phyloP scores from a whole-genome alignment of 2,329 filamentous ascomycete species.

The Fusarium zealandicum region DNA sequence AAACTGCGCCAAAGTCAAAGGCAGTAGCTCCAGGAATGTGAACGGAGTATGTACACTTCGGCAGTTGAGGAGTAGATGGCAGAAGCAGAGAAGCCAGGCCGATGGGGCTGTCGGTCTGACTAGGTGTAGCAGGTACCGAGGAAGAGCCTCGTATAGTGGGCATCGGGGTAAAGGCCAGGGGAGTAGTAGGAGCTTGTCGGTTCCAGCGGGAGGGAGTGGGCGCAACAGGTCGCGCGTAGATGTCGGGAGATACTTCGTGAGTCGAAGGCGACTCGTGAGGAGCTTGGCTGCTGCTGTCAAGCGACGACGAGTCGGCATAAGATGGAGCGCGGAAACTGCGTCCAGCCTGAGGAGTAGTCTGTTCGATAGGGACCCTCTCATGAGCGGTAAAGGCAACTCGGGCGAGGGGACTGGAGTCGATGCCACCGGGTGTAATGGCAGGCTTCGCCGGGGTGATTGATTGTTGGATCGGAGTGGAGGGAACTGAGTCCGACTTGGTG shows the following conservation, averaged over 20 bases:
- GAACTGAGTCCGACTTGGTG: constrained; percentile 40
- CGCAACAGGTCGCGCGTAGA: constrained; percentile 37
- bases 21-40: constrained; percentile 14
- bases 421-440: constrained; percentile 12
- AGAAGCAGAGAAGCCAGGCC: constrained; percentile 29
- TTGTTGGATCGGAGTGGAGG: constrained; percentile 39
- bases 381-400: background rate
- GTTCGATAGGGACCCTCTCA: constrained; percentile 1
- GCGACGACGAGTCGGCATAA: constrained; percentile 28
- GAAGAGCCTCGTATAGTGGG: background rate
- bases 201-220: constrained; percentile 43
- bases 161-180: constrained; percentile 27
- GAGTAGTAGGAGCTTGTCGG: constrained; percentile 35
- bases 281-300: constrained; percentile 4
- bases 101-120: constrained; percentile 25
- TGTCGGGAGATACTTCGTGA: constrained; percentile 29
- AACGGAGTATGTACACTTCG: constrained; percentile 12
- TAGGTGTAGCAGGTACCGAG: constrained; percentile 2
- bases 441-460: constrained; percentile 21
- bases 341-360: constrained; percentile 27
- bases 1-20: constrained; percentile 42
- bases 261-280: constrained; percentile 13
- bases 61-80: constrained; percentile 25
- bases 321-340: constrained; percentile 32
- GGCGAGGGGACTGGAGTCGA: constrained; percentile 26